Base-by-base conservation (phyloP, 139 green algal genomes). In the Astrephomene gubernaculifera region DNA sequence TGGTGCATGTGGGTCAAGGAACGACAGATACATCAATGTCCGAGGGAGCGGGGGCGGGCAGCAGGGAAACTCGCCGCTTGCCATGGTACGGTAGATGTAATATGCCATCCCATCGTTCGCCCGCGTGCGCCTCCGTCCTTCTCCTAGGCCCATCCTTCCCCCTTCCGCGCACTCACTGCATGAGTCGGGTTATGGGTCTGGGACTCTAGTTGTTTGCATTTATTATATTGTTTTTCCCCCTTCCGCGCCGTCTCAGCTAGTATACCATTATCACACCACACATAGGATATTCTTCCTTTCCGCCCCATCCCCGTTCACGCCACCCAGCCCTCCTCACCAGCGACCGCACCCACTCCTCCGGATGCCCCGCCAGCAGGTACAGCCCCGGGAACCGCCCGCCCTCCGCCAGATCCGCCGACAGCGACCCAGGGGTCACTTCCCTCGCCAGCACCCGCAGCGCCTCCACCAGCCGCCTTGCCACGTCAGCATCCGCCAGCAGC, bases 381-480 rank as follows among this genome's bases (percentile, higher is more conserved):
- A 85, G 79, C 25, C 79, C 79, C 27, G 79, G 64, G 44, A 63
- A 74, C 33, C 65, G 79, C 17, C 61, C 45, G 21, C 45, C 63
- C 36, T 75, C 63, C 25, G 65, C 63, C 79, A 85, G 65, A 33
- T 85, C 65, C 17, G n/a, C 76, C 17, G 61, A 33, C 63, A 85
- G 31, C 29, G 5, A 41, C 2, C n/a, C n/a, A n/a, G n/a, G n/a
- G n/a, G n/a, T n/a, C n/a, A 27, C 36, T 1, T 21, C 45, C 6
- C 21, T 6, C 25, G 63, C n/a, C 19, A 65, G 41, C n/a, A 5
- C 7, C 63, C 52, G 33, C 43, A 85, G 43, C 22, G 39, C 54
- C 25, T 25, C 31, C 79, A 44, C 35, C 33, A 65, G 79, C 39
- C n/a, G 57, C 25, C 2, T n/a, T 31, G 44, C 9, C 35, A 75